phyloP scores from a whole-genome alignment of 805 yeast genomes.

The Candida qinlingensis region DNA sequence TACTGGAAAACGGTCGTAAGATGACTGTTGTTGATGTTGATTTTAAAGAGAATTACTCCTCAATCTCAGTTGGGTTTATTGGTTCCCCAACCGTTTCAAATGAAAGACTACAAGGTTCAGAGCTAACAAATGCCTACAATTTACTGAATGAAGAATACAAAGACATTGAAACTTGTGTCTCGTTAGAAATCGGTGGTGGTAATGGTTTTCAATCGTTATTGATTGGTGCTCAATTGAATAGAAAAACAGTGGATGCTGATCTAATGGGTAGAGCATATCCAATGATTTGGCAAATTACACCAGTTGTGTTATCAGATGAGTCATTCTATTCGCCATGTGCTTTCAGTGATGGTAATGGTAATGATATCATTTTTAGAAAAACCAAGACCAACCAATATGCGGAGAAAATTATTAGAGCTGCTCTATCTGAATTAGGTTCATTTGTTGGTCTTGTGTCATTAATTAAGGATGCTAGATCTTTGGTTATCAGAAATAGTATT shows the following conservation, averaged over 20 bases:
- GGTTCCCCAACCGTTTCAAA: constrained; percentile 20
- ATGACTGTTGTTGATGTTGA: constrained; percentile 31
- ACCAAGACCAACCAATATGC: constrained; percentile 25
- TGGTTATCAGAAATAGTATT: constrained; percentile 29
- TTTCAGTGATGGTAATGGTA: constrained; percentile 39
- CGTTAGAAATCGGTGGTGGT: constrained; percentile 41
- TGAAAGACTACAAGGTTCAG: constrained; percentile 34
- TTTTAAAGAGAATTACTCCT: constrained; percentile 29
- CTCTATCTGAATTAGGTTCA: constrained; percentile 38
- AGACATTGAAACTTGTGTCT: constrained; percentile 33
- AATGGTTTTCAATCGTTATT: constrained; percentile 33
- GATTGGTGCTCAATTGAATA: constrained; percentile 24
- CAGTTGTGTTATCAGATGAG: constrained; percentile 18
- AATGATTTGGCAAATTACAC: constrained; percentile 30
- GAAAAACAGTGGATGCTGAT: constrained; percentile 34
- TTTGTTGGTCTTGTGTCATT: constrained; percentile 31
- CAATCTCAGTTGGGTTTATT: constrained; percentile 29
- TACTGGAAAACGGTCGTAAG: constrained; percentile 30
- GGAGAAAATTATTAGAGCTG: constrained; percentile 37
- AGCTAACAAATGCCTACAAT: constrained; percentile 28
- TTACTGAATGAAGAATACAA: constrained; percentile 23
- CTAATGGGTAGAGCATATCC: constrained; percentile 28
- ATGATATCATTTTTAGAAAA: constrained; percentile 26
- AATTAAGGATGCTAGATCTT: constrained; percentile 28
- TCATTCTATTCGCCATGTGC: constrained; percentile 25